Percentiles rank a stretch among this genome's conserved stretches.
phyloP scores from a whole-genome alignment of 495 filamentous ascomycete genomes.

The Hyaloscypha bicolor region DNA sequence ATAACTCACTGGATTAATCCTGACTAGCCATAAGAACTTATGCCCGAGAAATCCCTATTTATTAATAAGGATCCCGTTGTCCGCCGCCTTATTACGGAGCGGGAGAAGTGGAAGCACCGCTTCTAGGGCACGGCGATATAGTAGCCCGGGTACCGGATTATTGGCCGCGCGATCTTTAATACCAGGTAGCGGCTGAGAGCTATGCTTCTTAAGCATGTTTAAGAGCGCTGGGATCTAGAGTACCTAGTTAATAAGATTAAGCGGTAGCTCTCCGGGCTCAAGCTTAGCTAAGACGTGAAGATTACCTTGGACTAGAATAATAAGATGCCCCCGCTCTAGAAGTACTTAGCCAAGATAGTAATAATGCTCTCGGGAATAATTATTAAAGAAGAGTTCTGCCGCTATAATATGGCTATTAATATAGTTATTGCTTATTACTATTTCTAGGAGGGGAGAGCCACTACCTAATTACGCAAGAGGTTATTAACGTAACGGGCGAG shows the following conservation, averaged over 20 bases:
- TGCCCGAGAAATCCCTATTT: slow-evolving; percentile 32
- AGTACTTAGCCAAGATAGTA: slow-evolving; percentile 38
- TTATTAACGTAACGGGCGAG: slow-evolving; percentile 23
- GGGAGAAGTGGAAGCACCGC: slow-evolving; percentile 29
- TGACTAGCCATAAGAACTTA: slow-evolving; percentile 37
- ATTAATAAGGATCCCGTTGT: slow-evolving; percentile 34
- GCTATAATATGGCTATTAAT: slow-evolving; percentile 38
- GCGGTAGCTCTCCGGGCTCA: slow-evolving; percentile 32
- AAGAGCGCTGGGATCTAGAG: slow-evolving; percentile 35
- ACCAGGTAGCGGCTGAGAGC: slow-evolving; percentile 32
- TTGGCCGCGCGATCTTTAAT: slow-evolving; percentile 34
- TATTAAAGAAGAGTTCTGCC: slow-evolving; percentile 38
- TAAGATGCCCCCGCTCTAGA: slow-evolving; percentile 32
- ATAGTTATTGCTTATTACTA: slow-evolving; percentile 38
- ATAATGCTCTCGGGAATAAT: slow-evolving; percentile 36
- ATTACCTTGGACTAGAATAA: slow-evolving; percentile 21
- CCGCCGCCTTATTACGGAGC: slow-evolving; percentile 28
- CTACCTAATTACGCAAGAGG: slow-evolving; percentile 32
- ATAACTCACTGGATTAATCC: slow-evolving; percentile 41
- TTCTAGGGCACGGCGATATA: slow-evolving; percentile 29
- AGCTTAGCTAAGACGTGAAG: slow-evolving; percentile 33
- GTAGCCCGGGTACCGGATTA: slow-evolving; percentile 34
- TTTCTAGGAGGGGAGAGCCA: slow-evolving; percentile 38
- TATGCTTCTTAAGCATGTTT: slow-evolving; percentile 35
- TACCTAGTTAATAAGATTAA: slow-evolving; percentile 38